Evolutionary conservation across 768 basidiomycete species (phyloP), one percentile per base, ranked within the genome.

Genomic region (Gymnopilus junonius): DNA sequence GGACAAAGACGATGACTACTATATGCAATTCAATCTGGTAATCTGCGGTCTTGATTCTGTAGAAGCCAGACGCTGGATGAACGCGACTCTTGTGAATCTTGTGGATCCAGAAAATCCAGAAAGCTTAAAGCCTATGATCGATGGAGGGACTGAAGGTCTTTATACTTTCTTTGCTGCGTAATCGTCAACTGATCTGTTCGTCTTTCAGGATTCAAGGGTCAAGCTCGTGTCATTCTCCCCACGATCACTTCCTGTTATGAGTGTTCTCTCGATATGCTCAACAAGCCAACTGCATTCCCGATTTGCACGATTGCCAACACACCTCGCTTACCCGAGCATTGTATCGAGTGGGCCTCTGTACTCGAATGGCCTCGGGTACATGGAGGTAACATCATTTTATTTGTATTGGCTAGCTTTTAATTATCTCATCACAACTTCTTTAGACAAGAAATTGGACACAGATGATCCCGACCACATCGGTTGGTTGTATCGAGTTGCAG

Each of bases 221-320:
- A 99, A 78, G 95, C 96, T 42, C 89, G 96, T 64, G 96, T 99
- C 43, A 99, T 99, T 69, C 82, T 99, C 15, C 97, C 97, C 1
- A 94, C 94, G 1, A 85, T 98, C 61, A 90, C 95, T 10, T 96
- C 96, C 8, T 99, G 97, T 74, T 99, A 99, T 70, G 97, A 99
- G 75, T 99, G 97, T 74, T 94, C 94, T 2, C 89, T 99, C 51
- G 95, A 98, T 73, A 98, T 98, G 93, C 86, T 98, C 56, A 98
- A 97, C 77, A 98, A 98, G 65, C 96, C 91, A 1, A 97, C 95
- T 40, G 91, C 91, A 12, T 99, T 96, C 75, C 97, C 97, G 2
- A 98, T 99, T 59, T 99, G 97, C 73, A 99, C 97, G 6, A 99
- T 99, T 67, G 97, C 97, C 61, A 99, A 99, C 73, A 99, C 97